Base-by-base conservation (phyloP, 345 rosid species). In the Balakata baccata region DNA sequence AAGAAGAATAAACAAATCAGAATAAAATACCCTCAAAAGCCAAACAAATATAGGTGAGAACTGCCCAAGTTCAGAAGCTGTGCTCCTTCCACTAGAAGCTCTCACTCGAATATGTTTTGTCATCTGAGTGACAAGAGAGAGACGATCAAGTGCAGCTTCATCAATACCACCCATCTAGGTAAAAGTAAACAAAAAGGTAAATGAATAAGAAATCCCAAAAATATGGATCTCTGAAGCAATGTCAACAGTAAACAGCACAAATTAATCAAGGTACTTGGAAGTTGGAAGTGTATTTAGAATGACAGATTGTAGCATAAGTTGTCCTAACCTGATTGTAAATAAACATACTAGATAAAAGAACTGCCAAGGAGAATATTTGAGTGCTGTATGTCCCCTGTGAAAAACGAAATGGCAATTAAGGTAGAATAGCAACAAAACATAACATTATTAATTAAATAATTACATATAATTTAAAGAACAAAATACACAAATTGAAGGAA, bases 1-100 rank as follows among this genome's bases (percentile, higher is more conserved):
- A 11, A 29, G 34, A 43, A 20, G 69, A 34, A 51, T 29, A 43
- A 56, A 45, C 22, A 34, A 3, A 5, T 56, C 22, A 37, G 7
- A 73, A 77, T 63, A 11, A 74, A 70, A 75, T 88, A 96, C 99
- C 88, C 99, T 88, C 61, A 96, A 81, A 60, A 96, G 97, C 99
- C 99, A 96, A 81, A 96, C 93, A 87, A 96, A 96, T 56, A 96
- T 91, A 49, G 99, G 99, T 47, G 98, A 90, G 82, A 93, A 96
- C 53, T 88, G 96, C 47, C 97, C 97, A 75, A 93, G 77, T 77
- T 93, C 98, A 72, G 99, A 90, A 64, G 91, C 91, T 52, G 90
- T 77, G 70, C 75, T 87, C 50, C 81, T 88, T 80, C 96, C 97
- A 54, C 91, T 90, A 73, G 94, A 87, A 57, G 99, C 96, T 84